Conservation (phyloP, 73 alveolate genomes). For the Paraurostyla sp. region DNA sequence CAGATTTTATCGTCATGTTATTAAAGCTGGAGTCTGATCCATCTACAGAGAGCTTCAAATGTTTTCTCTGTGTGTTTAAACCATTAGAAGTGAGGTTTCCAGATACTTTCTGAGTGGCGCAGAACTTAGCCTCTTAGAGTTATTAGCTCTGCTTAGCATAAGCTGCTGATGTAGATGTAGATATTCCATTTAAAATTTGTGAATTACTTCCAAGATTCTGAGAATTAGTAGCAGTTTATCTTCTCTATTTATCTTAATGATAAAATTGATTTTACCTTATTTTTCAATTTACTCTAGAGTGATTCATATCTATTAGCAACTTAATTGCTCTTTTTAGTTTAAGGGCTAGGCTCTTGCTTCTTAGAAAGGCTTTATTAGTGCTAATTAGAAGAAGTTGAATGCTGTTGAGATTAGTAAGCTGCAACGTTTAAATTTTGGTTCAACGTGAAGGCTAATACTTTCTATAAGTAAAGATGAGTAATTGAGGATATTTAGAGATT, state of each 20-base stretch:
- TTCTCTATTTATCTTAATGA: slow-evolving; percentile 2
- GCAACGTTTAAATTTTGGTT: slow-evolving; percentile 11
- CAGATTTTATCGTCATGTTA: slow-evolving; percentile 54
- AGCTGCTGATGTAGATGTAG: slow-evolving; percentile 20
- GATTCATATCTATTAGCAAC: slow-evolving; percentile 16
- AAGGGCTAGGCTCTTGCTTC: slow-evolving; percentile 34
- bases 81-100: not conserved
- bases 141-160: slow-evolving; percentile 20
- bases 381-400: not conserved
- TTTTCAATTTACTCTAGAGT: slow-evolving; percentile 10
- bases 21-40: slow-evolving; percentile 53
- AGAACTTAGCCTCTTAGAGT: slow-evolving; percentile 17
- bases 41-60: slow-evolving; percentile 41
- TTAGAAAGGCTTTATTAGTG: slow-evolving; percentile 14
- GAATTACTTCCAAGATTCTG: not conserved
- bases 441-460: slow-evolving; percentile 38
- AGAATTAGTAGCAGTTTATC: not conserved
- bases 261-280: slow-evolving; percentile 19
- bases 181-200: not conserved
- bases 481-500: not conserved
- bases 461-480: not conserved
- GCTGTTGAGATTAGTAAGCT: not conserved
- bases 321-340: not conserved
- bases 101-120: not conserved
- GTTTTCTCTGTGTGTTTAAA: slow-evolving; percentile 7